Percentiles rank a stretch among this genome's conserved stretches.
Evolutionary conservation across 495 filamentous ascomycete species (phyloP).

Genomic region (Talaromyces trachyspermus): DNA sequence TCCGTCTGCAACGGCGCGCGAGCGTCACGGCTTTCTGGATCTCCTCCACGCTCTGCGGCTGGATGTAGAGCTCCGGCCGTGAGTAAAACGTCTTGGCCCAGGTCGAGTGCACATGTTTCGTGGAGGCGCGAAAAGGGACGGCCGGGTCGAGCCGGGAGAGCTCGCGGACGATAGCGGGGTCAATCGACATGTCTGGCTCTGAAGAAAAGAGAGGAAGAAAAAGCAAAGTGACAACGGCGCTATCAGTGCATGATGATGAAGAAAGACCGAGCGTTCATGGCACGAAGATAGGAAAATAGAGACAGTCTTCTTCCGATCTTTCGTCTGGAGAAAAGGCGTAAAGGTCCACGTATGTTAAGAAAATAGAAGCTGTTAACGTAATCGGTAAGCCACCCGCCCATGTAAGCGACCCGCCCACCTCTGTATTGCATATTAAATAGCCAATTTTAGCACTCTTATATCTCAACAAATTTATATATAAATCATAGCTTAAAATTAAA

Average conservation of each 20-base stretch:
- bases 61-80: conserved; percentile 82
- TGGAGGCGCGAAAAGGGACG: conserved; percentile 68
- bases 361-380: too few relatives aligned
- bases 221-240: neutral
- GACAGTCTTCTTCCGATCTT: too few relatives aligned
- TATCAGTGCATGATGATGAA: neutral
- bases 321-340: too few relatives aligned
- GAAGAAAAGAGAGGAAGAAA: neutral
- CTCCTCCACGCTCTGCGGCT: conserved; percentile 68
- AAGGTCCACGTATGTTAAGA: too few relatives aligned
- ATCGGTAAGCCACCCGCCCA: too few relatives aligned
- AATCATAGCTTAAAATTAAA: too few relatives aligned
- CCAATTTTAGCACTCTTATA: too few relatives aligned
- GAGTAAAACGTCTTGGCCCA: conserved; percentile 92
- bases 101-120: conserved; percentile 75
- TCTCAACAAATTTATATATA: too few relatives aligned
- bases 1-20: conserved; percentile 71
- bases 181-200: conserved; percentile 26
- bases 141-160: conserved; percentile 47
- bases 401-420: too few relatives aligned
- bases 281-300: too few relatives aligned
- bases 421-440: too few relatives aligned
- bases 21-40: conserved; percentile 76
- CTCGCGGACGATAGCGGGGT: conserved; percentile 43
- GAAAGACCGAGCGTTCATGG: neutral